Conservation (phyloP, 108 stramenopile species). For the Epipyxis sp. region DNA sequence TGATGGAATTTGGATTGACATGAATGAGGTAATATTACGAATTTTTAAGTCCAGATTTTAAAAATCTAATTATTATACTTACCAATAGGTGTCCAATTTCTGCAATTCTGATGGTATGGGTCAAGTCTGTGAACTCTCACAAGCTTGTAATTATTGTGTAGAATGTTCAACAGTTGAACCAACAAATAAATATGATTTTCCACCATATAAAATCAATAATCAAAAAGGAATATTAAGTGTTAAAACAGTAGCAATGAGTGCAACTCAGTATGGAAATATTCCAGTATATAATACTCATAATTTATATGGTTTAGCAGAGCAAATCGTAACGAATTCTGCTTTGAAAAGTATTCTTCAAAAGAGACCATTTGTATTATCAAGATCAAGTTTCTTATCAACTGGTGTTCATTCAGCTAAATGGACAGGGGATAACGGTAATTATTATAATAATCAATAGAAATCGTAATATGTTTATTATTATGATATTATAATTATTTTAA, state of each 20-base stretch:
- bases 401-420: constrained; percentile 36
- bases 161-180: not conserved
- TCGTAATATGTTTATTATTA: no score
- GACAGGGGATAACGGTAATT: constrained; percentile 50
- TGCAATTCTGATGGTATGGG: constrained; percentile 24
- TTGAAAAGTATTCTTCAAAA: constrained; percentile 1
- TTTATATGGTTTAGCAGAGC: constrained; percentile 41
- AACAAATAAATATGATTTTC: constrained; percentile 14
- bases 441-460: no score
- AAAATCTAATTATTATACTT: no score
- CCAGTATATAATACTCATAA: constrained; percentile 37
- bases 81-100: constrained; percentile 20
- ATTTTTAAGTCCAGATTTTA: no score
- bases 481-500: no score
- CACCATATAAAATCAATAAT: constrained; percentile 5
- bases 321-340: constrained; percentile 26
- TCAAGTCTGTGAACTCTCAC: constrained; percentile 11
- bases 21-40: constrained; percentile 47
- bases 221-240: not conserved
- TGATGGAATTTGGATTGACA: constrained; percentile 46
- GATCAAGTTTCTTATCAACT: constrained; percentile 37
- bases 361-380: constrained; percentile 23
- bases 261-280: constrained; percentile 27
- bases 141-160: not conserved
- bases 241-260: constrained; percentile 16